Conservation (phyloP, 305 asterid genomes). For the Fraxinus ornus region DNA sequence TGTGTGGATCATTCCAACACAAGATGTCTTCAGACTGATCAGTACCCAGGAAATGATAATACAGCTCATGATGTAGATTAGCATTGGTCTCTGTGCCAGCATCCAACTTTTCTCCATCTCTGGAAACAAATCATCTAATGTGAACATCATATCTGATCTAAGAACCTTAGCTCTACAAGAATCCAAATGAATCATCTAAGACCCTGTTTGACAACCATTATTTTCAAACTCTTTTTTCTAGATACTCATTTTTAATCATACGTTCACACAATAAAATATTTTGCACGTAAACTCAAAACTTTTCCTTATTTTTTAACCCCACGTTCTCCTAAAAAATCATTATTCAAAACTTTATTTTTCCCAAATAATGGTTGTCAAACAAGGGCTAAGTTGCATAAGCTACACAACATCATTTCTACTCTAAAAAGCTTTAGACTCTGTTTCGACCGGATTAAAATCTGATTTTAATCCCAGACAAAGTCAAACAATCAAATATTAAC, state of each 20-base stretch:
- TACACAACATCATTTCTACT: background rate
- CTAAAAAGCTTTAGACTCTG: background rate
- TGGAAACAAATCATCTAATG: constrained; percentile 36
- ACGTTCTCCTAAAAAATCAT: background rate
- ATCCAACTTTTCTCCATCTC: constrained; percentile 73
- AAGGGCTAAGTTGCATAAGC: background rate
- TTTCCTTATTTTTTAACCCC: background rate
- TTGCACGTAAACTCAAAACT: background rate
- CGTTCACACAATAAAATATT: background rate
- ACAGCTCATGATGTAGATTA: constrained; percentile 75
- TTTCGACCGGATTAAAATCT: no score
- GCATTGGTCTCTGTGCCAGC: constrained; percentile 85
- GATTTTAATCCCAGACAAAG: no score
- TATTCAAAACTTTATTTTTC: background rate
- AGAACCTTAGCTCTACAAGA: constrained; percentile 4
- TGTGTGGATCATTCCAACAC: constrained; percentile 79
- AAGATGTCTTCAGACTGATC: constrained; percentile 89
- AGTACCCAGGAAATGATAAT: constrained; percentile 88
- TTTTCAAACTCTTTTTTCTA: background rate
- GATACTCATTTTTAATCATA: background rate
- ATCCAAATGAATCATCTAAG: constrained; percentile 4
- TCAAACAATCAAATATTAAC: no score
- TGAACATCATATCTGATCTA: constrained; percentile 22
- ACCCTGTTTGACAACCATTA: background rate
- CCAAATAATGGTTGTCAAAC: background rate